phyloP scores from a whole-genome alignment of 192 early-diverging fungal species.

The Backusella macrospora region DNA sequence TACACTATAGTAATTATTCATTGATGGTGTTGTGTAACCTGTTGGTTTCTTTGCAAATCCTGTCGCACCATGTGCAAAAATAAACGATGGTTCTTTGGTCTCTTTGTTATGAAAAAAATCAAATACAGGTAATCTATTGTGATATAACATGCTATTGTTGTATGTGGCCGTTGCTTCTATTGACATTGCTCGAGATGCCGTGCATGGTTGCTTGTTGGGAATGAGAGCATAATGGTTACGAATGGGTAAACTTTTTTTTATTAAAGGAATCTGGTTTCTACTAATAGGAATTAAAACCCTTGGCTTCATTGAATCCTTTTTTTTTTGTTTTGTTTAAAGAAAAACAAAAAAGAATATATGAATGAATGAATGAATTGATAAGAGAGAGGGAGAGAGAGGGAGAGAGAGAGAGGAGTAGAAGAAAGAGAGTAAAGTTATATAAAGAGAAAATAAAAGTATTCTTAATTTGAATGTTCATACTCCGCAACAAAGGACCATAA shows the following conservation, averaged over 20 bases:
- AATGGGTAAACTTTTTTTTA: background rate
- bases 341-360: too few species aligned
- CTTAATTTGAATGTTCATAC: too few species aligned
- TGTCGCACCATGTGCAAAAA: slow-evolving; percentile 32
- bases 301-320: too few species aligned
- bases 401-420: too few species aligned
- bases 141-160: background rate
- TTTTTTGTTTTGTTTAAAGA: too few species aligned
- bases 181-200: background rate
- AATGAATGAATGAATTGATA: too few species aligned
- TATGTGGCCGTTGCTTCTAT: background rate
- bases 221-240: background rate
- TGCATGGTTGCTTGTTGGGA: background rate
- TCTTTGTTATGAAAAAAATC: background rate
- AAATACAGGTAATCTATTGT: background rate
- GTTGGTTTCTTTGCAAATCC: slow-evolving; percentile 28
- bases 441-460: too few species aligned
- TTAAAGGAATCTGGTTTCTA: background rate
- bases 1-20: slow-evolving; percentile 58
- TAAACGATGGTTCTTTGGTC: slow-evolving; percentile 19
- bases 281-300: background rate
- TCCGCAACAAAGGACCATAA: too few species aligned
- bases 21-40: slow-evolving; percentile 17
- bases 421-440: too few species aligned
- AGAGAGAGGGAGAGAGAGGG: too few species aligned